Conservation (phyloP, 257 asterid species). For the Ajuga chamaepitys region DNA sequence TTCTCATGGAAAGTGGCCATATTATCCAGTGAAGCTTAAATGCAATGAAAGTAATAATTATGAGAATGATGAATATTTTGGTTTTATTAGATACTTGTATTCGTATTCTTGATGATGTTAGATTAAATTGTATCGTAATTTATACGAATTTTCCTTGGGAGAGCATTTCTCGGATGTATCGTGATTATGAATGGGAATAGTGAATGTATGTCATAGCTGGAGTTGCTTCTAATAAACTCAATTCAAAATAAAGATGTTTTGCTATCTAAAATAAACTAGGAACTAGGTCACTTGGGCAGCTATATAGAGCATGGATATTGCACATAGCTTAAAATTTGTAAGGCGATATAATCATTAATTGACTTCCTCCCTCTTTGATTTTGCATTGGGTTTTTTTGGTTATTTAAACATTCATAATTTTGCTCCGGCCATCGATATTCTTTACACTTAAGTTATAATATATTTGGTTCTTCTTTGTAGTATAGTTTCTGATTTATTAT, state of each 20-base stretch:
- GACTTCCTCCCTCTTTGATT: too few species aligned
- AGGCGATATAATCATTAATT: background rate
- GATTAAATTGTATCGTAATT: background rate
- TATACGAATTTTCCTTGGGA: background rate
- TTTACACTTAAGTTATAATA: too few species aligned
- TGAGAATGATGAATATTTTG: background rate
- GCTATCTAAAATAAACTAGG: background rate
- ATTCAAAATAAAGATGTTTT: background rate
- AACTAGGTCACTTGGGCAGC: background rate
- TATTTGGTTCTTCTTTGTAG: too few species aligned
- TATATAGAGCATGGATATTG: background rate
- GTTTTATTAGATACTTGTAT: background rate
- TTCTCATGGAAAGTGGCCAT: background rate
- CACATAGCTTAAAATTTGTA: background rate
- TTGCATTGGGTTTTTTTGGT: too few species aligned
- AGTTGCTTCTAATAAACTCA: background rate
- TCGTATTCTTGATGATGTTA: background rate
- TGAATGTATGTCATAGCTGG: background rate
- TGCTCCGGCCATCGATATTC: too few species aligned
- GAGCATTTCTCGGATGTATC: background rate
- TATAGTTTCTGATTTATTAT: too few species aligned
- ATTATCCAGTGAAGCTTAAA: background rate
- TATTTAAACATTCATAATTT: too few species aligned
- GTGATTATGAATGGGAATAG: conserved; percentile 1
- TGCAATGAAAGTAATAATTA: background rate